Percentiles rank a stretch among this genome's conserved stretches.
Evolutionary conservation across 371 early-diverging fungal species (phyloP).

Genomic region (Modicella reniformis): DNA sequence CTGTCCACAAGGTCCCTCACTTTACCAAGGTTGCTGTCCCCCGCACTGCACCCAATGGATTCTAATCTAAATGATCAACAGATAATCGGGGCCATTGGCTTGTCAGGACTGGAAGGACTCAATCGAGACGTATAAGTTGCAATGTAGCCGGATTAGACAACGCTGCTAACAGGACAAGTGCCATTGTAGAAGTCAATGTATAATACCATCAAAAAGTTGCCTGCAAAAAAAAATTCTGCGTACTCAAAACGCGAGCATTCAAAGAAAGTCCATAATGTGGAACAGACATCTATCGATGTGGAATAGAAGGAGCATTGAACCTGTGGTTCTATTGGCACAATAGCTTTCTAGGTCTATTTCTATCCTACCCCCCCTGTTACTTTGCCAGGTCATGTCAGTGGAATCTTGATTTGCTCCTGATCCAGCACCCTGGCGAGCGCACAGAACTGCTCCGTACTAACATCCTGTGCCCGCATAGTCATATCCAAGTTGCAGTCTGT

Average conservation of each 20-base stretch:
- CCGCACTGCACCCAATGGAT: slow-evolving; percentile 83
- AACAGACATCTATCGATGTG: too few relatives aligned
- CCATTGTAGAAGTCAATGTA: neutral
- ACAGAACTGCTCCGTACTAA: slow-evolving; percentile 47
- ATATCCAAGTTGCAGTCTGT: slow-evolving; percentile 35
- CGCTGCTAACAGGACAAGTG: too few relatives aligned
- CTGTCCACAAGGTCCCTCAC: slow-evolving; percentile 94
- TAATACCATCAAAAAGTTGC: neutral
- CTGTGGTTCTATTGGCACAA: too few relatives aligned
- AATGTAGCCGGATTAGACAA: slow-evolving; percentile 5
- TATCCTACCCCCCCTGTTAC: too few relatives aligned
- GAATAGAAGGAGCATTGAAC: too few relatives aligned
- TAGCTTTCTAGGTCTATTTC: slow-evolving; percentile 2
- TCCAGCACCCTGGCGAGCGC: slow-evolving; percentile 38
- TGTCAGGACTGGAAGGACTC: neutral
- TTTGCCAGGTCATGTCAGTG: slow-evolving; percentile 19
- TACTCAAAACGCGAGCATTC: too few relatives aligned
- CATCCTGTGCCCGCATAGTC: slow-evolving; percentile 30
- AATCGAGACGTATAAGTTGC: neutral
- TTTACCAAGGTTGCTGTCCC: slow-evolving; percentile 90
- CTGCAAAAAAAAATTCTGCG: too few relatives aligned
- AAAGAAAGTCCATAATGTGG: too few relatives aligned
- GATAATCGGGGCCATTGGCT: too few relatives aligned
- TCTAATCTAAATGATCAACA: slow-evolving; percentile 55
- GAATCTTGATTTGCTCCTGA: slow-evolving; percentile 42